A percentile compares a stretch with the other conserved stretches of the same genome.
These are phyloP conservation scores for Ambrosia hybrid DNA, from an alignment of 140 eudicot genomes.

Conservation along the genomic window DNA sequence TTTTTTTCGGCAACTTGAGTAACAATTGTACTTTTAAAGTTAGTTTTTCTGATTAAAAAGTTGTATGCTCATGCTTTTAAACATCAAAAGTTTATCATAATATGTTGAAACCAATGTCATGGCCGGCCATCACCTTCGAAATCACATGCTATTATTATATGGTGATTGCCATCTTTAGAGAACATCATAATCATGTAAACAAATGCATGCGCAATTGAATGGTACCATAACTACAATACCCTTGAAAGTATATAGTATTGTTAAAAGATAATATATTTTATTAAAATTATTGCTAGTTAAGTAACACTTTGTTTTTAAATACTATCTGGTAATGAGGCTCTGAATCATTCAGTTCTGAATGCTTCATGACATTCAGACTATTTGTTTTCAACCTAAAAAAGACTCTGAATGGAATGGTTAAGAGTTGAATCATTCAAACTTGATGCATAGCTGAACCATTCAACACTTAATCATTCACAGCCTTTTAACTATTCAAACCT, in stretches of 20 bases:
- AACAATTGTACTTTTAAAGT: slow-evolving; percentile 37
- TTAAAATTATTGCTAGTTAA: background rate
- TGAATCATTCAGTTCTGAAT: no score
- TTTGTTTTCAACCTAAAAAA: no score
- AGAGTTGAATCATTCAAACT: no score
- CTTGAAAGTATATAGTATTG: background rate
- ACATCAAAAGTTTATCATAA: slow-evolving; percentile 24
- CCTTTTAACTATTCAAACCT: no score
- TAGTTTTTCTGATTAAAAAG: slow-evolving; percentile 1
- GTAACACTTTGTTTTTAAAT: background rate
- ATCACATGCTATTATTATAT: slow-evolving; percentile 40
- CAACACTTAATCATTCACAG: no score
- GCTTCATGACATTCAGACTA: no score
- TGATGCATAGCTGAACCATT: no score
- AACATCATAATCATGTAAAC: slow-evolving; percentile 37
- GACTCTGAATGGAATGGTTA: no score
- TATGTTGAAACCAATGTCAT: slow-evolving; percentile 27
- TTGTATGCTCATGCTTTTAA: slow-evolving; percentile 24
- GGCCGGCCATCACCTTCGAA: slow-evolving; percentile 31
- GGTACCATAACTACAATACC: slow-evolving; percentile 16
- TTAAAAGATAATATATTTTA: background rate
- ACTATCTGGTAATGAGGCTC: background rate
- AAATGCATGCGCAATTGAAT: slow-evolving; percentile 41
- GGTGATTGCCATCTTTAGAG: slow-evolving; percentile 30
- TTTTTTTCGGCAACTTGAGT: slow-evolving; percentile 21